Evolutionary conservation across 345 rosid genomes (phyloP), one percentile per base, ranked within the genome.

Genomic region (Noccaea caerulescens): DNA sequence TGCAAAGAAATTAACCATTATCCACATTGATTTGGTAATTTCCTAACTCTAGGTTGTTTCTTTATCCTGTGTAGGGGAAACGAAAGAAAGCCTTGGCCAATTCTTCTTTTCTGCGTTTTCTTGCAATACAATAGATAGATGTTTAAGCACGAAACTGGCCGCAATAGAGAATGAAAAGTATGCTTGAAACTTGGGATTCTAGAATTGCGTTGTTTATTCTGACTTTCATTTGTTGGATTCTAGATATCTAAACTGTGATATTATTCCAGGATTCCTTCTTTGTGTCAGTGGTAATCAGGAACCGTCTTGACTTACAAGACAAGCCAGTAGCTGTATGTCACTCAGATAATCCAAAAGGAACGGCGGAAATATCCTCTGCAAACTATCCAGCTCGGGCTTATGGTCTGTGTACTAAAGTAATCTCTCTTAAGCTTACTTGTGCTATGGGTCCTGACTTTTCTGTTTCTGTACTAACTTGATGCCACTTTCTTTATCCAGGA

Each of bases 281-380:
- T 77, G 97, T 90, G 68, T 82, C 97, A 3, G 98, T 93, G 70
- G 90, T 90, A 71, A 85, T 90, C 81, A 86, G 83, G 83, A 84
- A 80, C 72, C 87, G 66, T 76, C 85, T 85, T 2, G 87, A 86
- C 41, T 76, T 93, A 73, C 87, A 82, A 8, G 89, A 90, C 73
- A 87, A 81, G 82, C 96, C 97, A 45, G 94, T 93, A 67, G 98
- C 96, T 51, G 86, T 90, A 45, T 88, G 96, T 65, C 98, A 93
- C 81, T 93, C 98, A 5, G 91, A 86, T 78, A 93, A 84, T 76
- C 85, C 88, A 9, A 88, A 87, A 78, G 98, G 98, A 82, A 90
- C 98, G 44, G 98, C 98, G 44, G 97, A 93, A 84, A 90, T 93
- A 61, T 93, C 97, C 57, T 93, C 98, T 16, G 98, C 98, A 41